Percentiles rank a stretch among this genome's conserved stretches.
These are phyloP conservation scores for Citrullus mucosospermus DNA, from an alignment of 306 rosid genomes.

Conservation along the genomic window DNA sequence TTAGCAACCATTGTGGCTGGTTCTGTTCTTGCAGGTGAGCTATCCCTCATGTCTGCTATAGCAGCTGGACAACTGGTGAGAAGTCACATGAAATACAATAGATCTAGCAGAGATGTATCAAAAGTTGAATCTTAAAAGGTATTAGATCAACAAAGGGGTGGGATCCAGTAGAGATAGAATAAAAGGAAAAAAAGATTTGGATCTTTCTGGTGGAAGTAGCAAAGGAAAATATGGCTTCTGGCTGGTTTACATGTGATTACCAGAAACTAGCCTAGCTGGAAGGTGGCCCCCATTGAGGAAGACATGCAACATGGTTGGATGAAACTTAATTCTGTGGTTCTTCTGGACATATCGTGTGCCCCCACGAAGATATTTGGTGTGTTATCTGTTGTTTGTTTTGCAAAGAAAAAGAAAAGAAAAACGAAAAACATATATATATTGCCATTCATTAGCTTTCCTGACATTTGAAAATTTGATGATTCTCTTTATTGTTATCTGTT, in stretches of 20 bases:
- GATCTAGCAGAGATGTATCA: slow-evolving; percentile 8
- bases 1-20: slow-evolving; percentile 46
- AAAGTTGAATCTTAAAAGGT: not conserved
- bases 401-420: not conserved
- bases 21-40: slow-evolving; percentile 53
- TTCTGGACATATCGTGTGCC: not conserved
- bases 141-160: not conserved
- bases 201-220: not conserved
- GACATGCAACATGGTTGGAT: slow-evolving; percentile 1
- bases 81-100: slow-evolving; percentile 9
- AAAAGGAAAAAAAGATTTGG: not conserved
- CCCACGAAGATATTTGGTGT: not conserved
- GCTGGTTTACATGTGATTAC: not conserved
- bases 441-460: not conserved
- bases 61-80: slow-evolving; percentile 24
- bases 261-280: not conserved
- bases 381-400: not conserved
- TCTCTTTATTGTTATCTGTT: not conserved
- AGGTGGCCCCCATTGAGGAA: not conserved
- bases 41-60: slow-evolving; percentile 52
- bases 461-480: not conserved
- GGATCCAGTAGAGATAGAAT: not conserved
- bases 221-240: not conserved
- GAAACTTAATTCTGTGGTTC: not conserved
- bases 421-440: not conserved